phyloP scores from a whole-genome alignment of 1,284 basidiomycete species.

The Leccinum angustisporum region DNA sequence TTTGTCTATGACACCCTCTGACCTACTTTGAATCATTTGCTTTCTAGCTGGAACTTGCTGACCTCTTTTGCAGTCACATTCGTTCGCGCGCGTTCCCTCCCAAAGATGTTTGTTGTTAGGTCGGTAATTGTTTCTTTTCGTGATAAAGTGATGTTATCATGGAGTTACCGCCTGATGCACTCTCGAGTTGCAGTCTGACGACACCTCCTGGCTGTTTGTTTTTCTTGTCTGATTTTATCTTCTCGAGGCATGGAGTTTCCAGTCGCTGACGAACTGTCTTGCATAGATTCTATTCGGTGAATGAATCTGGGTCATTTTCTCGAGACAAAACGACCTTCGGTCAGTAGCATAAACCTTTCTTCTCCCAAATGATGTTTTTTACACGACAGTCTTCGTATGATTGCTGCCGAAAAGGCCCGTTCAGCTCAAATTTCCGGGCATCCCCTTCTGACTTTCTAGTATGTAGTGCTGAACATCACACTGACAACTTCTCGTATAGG shows the following conservation, averaged over 20 bases:
- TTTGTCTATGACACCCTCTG: constrained; percentile 51
- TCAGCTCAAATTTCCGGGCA: constrained; percentile 81
- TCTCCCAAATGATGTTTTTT: constrained; percentile 51
- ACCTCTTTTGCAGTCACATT: neutral
- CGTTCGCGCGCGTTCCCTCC: neutral
- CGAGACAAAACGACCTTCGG: neutral
- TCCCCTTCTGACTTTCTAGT: constrained; percentile 56
- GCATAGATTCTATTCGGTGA: neutral
- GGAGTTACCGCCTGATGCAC: constrained; percentile 80
- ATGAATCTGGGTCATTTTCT: neutral
- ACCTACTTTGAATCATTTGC: constrained; percentile 26
- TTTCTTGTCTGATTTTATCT: constrained; percentile 31
- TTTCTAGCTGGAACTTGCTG: constrained; percentile 4
- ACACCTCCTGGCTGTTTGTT: constrained; percentile 70
- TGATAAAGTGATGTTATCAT: constrained; percentile 47
- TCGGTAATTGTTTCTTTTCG: constrained; percentile 2
- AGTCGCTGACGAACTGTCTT: constrained; percentile 5
- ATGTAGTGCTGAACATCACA: neutral
- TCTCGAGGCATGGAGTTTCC: neutral
- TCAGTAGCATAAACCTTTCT: neutral
- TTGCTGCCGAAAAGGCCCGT: constrained; percentile 79
- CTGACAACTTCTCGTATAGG: neutral
- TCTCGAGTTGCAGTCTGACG: constrained; percentile 50
- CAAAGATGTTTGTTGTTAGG: neutral
- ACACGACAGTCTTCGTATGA: constrained; percentile 84